A percentile compares a stretch with the other conserved stretches of the same genome.
Conservation (phyloP, 2,329 filamentous ascomycete species). For the Geoglossum cookeanum region DNA sequence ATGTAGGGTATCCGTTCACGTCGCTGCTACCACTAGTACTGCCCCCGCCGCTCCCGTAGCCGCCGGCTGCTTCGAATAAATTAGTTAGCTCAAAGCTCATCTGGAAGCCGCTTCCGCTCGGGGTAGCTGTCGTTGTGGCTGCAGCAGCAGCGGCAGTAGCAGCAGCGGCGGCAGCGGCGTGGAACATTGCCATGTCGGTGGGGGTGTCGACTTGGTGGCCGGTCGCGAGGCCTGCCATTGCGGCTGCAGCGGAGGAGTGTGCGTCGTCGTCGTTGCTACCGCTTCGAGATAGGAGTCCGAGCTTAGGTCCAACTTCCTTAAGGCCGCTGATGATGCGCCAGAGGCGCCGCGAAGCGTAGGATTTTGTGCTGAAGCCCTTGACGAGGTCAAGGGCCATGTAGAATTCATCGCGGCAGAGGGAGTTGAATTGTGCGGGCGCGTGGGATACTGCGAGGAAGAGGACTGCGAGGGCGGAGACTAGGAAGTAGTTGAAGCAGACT, state of each 20-base stretch:
- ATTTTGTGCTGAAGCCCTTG: conserved; percentile 40
- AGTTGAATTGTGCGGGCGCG: conserved; percentile 39
- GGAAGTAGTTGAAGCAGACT: conserved; percentile 47
- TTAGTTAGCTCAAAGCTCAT: conserved; percentile 40
- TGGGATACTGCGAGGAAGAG: conserved; percentile 46
- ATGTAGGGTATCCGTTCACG: neutral
- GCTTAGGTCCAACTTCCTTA: conserved; percentile 41
- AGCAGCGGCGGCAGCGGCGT: conserved; percentile 14
- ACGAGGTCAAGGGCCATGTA: conserved; percentile 47
- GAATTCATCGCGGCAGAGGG: conserved; percentile 43
- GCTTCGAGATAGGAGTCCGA: conserved; percentile 28
- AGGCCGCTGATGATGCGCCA: conserved; percentile 46
- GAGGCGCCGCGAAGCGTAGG: conserved; percentile 39
- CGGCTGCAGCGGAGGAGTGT: conserved; percentile 41
- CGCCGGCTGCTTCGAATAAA: conserved; percentile 42
- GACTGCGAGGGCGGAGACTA: conserved; percentile 42
- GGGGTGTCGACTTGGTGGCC: conserved; percentile 31
- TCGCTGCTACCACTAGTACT: neutral
- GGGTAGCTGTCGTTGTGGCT: too few relatives aligned
- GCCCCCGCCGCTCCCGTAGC: neutral
- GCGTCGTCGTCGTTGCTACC: conserved; percentile 24
- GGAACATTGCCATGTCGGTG: conserved; percentile 34
- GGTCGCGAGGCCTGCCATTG: conserved; percentile 41
- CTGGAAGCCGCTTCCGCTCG: conserved; percentile 31
- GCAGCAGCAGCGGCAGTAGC: conserved; percentile 8